Evolutionary conservation across 768 basidiomycete genomes (phyloP).

Genomic region (Rhizopogon vesiculosus): DNA sequence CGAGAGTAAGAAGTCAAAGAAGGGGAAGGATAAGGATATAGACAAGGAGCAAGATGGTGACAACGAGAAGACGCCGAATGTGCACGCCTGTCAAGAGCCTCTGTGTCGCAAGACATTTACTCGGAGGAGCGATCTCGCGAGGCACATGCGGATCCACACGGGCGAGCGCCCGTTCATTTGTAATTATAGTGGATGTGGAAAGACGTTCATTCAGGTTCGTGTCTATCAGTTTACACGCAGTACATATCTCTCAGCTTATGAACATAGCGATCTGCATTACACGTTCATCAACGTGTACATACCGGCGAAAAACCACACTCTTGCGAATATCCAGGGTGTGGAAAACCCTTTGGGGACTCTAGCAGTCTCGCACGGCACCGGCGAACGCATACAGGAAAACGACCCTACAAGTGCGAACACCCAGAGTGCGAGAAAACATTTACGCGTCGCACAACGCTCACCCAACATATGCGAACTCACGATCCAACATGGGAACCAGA

Average conservation of each 20-base stretch:
- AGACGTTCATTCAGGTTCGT: conserved; percentile 87
- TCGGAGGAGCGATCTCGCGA: conserved; percentile 75
- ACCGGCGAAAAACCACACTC: conserved; percentile 91
- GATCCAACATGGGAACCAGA: conserved; percentile 84
- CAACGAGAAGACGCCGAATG: conserved; percentile 41
- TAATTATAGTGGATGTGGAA: conserved; percentile 67
- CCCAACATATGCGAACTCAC: conserved; percentile 84
- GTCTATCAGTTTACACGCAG: neutral
- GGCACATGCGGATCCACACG: conserved; percentile 88
- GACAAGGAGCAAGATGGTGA: conserved; percentile 20
- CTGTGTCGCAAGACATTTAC: conserved; percentile 80
- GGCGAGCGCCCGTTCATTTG: conserved; percentile 86
- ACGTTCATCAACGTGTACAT: conserved; percentile 85
- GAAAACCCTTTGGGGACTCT: conserved; percentile 87
- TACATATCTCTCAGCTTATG: conserved; percentile 9
- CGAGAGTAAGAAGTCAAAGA: conserved; percentile 22
- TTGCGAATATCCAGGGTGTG: conserved; percentile 86
- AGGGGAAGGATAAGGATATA: conserved; percentile 21
- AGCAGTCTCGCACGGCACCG: conserved; percentile 90
- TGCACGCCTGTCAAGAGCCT: conserved; percentile 66
- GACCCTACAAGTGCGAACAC: conserved; percentile 84
- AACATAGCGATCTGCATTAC: conserved; percentile 77
- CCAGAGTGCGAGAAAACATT: conserved; percentile 84
- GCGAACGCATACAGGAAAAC: conserved; percentile 82
- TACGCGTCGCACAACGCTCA: conserved; percentile 79